Evolutionary conservation across 2,329 filamentous ascomycete species (phyloP), one percentile per base, ranked within the genome.

Genomic region (Xylariaceae sp.): DNA sequence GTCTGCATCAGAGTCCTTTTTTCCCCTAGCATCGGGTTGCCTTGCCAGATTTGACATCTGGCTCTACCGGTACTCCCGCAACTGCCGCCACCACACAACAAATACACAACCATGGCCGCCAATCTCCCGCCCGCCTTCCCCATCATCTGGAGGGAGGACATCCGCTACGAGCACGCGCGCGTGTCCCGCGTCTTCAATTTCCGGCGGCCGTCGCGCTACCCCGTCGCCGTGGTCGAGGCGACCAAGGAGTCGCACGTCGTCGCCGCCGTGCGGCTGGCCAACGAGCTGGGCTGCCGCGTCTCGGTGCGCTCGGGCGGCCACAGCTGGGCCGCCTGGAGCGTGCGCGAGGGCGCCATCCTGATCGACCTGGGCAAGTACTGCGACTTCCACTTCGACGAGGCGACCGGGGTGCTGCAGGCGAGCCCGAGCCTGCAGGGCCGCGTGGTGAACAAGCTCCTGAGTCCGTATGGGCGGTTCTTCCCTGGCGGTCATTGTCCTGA

Each of bases 401-500:
- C n/a, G n/a, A n/a, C n/a, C n/a, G n/a, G 66, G 67, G 2, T 58
- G 54, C 13, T 73, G 61, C 1, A 68, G 73, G 4, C 68, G 74
- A 3, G 70, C 68, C 38, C 64, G 64, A n/a, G 77, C 72, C 2
- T 71, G 74, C 1, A 51, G 57, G 17, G n/a, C n/a, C n/a, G n/a
- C n/a, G 54, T 63, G 51, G 47, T 73, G 9, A 74, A 73, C 47
- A 50, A 41, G 3, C 61, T 61, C 38, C 53, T 75, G n/a, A 50
- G 37, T 1, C 38, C 44, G 1, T 53, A 64, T 34, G 69, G 67
- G 0, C 56, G 67, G 28, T 66, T 77, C 60, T 79, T 79, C 48
- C 63, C 66, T 0, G 73, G 72, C 1, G 76, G 75, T 0, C 76
- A 79, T 54, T 79, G 74, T 52, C 74, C 74, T 0, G 73, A 77